Percentiles rank a stretch among this genome's conserved stretches.
Evolutionary conservation across 306 rosid species (phyloP).

Genomic region (Prosopis cineraria): DNA sequence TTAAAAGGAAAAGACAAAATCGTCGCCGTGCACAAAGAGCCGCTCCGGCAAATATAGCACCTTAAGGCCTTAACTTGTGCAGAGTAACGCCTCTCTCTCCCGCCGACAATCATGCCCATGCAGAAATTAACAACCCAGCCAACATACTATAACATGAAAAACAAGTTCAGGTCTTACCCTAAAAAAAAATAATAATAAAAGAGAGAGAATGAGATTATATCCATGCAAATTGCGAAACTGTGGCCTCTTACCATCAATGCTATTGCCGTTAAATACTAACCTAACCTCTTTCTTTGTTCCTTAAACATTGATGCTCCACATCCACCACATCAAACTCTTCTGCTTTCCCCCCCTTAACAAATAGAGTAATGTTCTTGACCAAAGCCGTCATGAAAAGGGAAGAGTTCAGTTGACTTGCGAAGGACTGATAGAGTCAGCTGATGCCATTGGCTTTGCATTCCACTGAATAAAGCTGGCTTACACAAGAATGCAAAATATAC

Average conservation of each 20-base stretch:
- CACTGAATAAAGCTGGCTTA: not conserved
- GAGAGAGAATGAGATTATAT: no score
- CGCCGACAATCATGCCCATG: no score
- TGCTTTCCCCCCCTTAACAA: not conserved
- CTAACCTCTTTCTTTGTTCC: constrained; percentile 2
- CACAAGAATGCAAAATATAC: constrained; percentile 12
- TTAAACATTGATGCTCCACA: constrained; percentile 1
- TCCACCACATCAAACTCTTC: not conserved
- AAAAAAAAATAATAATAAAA: no score
- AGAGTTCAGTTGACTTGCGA: not conserved
- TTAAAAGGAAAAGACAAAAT: no score
- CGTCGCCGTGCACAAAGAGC: no score
- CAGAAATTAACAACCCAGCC: no score
- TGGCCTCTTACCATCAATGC: not conserved
- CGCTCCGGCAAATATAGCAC: no score
- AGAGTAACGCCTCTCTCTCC: no score
- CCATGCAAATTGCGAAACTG: not conserved
- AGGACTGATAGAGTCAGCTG: not conserved
- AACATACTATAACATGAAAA: no score
- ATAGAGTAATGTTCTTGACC: not conserved
- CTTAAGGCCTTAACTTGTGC: no score
- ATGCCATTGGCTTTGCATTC: not conserved
- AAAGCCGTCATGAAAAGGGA: not conserved
- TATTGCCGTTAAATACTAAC: not conserved
- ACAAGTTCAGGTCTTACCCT: no score